Conservation (phyloP, 306 rosid species). For the Clitoria ternatea region DNA sequence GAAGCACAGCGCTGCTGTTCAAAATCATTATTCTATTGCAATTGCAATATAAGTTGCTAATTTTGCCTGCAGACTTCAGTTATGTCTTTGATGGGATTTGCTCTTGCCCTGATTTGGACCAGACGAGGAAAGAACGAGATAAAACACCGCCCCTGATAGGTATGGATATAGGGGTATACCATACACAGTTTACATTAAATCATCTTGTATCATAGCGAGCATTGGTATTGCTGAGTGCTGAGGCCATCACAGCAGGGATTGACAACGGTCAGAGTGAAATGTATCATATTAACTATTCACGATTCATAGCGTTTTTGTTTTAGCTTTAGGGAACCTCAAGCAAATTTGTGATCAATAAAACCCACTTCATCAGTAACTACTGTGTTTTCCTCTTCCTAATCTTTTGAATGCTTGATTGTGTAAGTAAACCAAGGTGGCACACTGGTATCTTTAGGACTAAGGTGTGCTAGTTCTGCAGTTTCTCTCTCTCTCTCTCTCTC, state of each 20-base stretch:
- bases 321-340: background rate
- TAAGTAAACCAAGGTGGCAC: background rate
- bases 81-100: constrained; percentile 97
- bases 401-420: background rate
- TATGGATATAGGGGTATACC: background rate
- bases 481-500: too few species aligned
- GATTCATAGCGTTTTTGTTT: background rate
- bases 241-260: background rate
- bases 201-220: background rate
- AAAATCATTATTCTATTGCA: background rate
- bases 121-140: constrained; percentile 42
- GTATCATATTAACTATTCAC: background rate
- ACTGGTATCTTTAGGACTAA: too few species aligned
- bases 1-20: background rate
- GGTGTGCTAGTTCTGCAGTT: too few species aligned
- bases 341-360: background rate
- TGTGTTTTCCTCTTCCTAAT: background rate
- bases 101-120: constrained; percentile 83
- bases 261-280: background rate
- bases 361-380: background rate
- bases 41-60: constrained; percentile 11
- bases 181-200: background rate
- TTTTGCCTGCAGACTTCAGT: constrained; percentile 74
- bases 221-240: background rate
- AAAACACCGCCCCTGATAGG: constrained; percentile 16